Percentiles rank a stretch among this genome's conserved stretches.
Conservation (phyloP, 2,329 filamentous ascomycete species). For the Alternaria arborescens region DNA sequence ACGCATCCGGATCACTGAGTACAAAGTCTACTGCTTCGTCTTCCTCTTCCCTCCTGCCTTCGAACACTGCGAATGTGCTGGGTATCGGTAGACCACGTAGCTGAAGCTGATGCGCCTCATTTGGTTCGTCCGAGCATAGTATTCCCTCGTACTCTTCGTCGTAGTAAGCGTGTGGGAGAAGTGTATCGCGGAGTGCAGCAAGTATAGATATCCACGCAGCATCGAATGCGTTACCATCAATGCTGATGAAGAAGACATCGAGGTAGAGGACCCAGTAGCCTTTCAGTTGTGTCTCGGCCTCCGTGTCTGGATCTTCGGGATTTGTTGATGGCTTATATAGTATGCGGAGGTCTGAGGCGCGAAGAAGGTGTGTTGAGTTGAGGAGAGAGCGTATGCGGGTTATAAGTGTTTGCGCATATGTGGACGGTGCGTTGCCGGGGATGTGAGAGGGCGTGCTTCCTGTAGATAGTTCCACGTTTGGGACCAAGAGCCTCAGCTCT, state of each 20-base stretch:
- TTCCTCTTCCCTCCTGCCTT: slow-evolving; percentile 55
- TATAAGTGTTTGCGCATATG: slow-evolving; percentile 83
- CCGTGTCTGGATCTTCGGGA: slow-evolving; percentile 58
- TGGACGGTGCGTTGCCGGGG: slow-evolving; percentile 81
- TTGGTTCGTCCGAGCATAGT: slow-evolving; percentile 72
- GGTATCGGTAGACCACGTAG: slow-evolving; percentile 76
- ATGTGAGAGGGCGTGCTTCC: slow-evolving; percentile 87
- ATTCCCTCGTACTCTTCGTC: slow-evolving; percentile 82
- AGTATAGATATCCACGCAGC: slow-evolving; percentile 86
- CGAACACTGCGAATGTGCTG: slow-evolving; percentile 80
- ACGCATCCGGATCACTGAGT: slow-evolving; percentile 84
- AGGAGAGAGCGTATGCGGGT: slow-evolving; percentile 80
- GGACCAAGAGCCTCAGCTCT: slow-evolving; percentile 77
- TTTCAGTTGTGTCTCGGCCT: slow-evolving; percentile 66
- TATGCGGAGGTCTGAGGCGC: slow-evolving; percentile 75
- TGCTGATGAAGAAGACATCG: slow-evolving; percentile 91
- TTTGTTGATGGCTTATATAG: slow-evolving; percentile 64
- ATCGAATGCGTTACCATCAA: slow-evolving; percentile 92
- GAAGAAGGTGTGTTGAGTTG: slow-evolving; percentile 73
- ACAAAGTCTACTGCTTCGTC: slow-evolving; percentile 67
- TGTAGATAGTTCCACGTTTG: slow-evolving; percentile 91
- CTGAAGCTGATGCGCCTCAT: slow-evolving; percentile 64
- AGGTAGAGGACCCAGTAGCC: slow-evolving; percentile 97
- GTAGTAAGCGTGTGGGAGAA: slow-evolving; percentile 81
- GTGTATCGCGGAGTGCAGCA: slow-evolving; percentile 80